Evolutionary conservation across 179 eudicot genomes (phyloP), one percentile per base, ranked within the genome.

Genomic region (Pouteria campechiana): DNA sequence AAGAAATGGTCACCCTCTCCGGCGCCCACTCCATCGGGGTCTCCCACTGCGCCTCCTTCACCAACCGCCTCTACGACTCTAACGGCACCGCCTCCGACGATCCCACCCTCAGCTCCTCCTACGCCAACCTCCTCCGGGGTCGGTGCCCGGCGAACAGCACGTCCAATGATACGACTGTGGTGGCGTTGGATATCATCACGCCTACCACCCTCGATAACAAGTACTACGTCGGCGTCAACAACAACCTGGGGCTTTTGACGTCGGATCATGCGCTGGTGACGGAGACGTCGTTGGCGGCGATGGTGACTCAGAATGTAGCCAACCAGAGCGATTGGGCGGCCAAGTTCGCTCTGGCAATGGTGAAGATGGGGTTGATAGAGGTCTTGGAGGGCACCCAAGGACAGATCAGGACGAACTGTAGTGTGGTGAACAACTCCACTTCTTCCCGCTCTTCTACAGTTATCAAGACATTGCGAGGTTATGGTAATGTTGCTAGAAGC

Each of bases 301-400:
- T 61, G 56, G 81, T 70, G 31, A 51, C 12, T 41, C 28, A 28
- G 5, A 49, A 55, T 10, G 63, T 46, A 1, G 19, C 31, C 0
- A 37, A 40, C 7, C 48, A 32, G 9, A 25, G 36, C 0, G 43
- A 2, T 23, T 75, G 87, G 79, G 74, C 67, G 21, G 9, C 14
- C 0, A 53, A 62, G 56, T 78, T 74, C 44, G 76, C 69, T 0
- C 40, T 24, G 25, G 78, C 87, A 0, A 72, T 74, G 82, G 74
- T 72, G 36, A 57, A 27, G 17, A 78, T 78, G 87, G 87, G 87
- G 18, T 48, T 63, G 2, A 65, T 75, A 37, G 74, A 69, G 4
- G 74, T 78, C 14, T 69, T 78, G 14, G 75, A 74, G 0, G 76
- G 74, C 0, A 13, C 14, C 8, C 38, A 65, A 6, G 82, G 87